Evolutionary conservation across 2,329 filamentous ascomycete genomes (phyloP), one percentile per base, ranked within the genome.

Genomic region (Aspergillus sojae): DNA sequence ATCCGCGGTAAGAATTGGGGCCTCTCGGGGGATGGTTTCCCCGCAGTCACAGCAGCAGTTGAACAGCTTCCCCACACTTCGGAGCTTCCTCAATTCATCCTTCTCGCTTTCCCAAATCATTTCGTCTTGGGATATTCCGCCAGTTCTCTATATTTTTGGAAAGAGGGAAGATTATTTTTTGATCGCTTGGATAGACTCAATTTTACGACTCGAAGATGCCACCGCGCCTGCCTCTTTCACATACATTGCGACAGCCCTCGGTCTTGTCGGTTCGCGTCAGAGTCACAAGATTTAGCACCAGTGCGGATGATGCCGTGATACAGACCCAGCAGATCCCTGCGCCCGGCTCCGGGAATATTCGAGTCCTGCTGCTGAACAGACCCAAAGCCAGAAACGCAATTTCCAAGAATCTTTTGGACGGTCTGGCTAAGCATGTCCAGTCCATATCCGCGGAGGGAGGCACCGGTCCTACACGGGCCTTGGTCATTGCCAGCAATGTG

Each of bases 311-410:
- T 50, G 72, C 74, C 10, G 72, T 80, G 58, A 79, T 96, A 78
- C 89, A 89, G 74, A 85, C 92, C 68, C 89, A 88, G 65, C 88
- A 90, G 77, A 80, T 97, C 56, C 90, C 91, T 50, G 91, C 93
- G 3, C 89, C 93, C 0, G 87, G 90, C 73, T 88, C 88, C 21
- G 95, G 94, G 68, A 91, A 90, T 80, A 95, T 98, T 79, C 90
- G 93, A 63, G 86, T 98, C 68, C 88, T 98, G 62, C 90, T 94
- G 65, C 86, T 99, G 69, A 95, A 97, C 81, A 87, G 93, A 4
- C 93, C 93, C 0, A 78, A 86, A 10, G 90, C 94, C 41, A 91
- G 94, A 73, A 99, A 99, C 79, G 95, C 95, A 69, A 91, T 99
- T 74, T 98, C 94, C 0, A 86, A 84, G 63, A 87, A 89, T 62